Conservation (phyloP, 2,329 filamentous ascomycete genomes). For the Fusarium pseudoanthophilum region DNA sequence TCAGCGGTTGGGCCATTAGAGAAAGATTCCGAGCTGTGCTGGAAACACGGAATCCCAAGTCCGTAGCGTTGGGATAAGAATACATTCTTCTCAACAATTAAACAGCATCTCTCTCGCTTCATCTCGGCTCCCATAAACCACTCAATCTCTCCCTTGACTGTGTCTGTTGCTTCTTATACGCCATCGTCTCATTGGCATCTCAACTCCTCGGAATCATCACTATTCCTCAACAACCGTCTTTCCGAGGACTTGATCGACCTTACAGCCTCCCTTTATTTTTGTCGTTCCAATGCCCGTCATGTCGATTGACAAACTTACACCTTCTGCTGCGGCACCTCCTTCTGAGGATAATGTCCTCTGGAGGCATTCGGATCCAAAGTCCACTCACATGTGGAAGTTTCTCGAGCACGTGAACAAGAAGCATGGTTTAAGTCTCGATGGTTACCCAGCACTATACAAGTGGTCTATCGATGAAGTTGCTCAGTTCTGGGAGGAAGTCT, state of each 20-base stretch:
- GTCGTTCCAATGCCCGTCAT: constrained; percentile 39
- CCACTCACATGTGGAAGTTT: constrained; percentile 79
- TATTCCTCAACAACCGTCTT: constrained; percentile 10
- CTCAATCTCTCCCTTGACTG: background rate
- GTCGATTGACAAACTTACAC: constrained; percentile 39
- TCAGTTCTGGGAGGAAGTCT: constrained; percentile 86
- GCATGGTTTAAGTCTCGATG: constrained; percentile 69
- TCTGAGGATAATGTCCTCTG: constrained; percentile 67
- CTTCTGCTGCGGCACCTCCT: constrained; percentile 30
- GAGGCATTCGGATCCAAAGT: constrained; percentile 73
- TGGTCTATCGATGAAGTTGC: constrained; percentile 86
- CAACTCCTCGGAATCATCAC: constrained; percentile 16
- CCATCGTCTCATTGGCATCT: constrained; percentile 1
- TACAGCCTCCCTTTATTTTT: background rate
- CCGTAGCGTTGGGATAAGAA: constrained; percentile 17
- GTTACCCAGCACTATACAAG: constrained; percentile 79
- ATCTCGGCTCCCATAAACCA: background rate
- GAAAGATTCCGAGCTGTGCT: constrained; percentile 27
- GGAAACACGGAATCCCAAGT: constrained; percentile 28
- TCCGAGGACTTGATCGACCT: background rate
- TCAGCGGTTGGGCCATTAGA: constrained; percentile 35
- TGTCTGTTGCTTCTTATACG: background rate
- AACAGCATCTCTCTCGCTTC: background rate
- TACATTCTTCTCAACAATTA: constrained; percentile 20
- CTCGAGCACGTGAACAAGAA: constrained; percentile 75